Conservation (phyloP, 2,329 filamentous ascomycete genomes). For the Knoxdaviesia capensis region DNA sequence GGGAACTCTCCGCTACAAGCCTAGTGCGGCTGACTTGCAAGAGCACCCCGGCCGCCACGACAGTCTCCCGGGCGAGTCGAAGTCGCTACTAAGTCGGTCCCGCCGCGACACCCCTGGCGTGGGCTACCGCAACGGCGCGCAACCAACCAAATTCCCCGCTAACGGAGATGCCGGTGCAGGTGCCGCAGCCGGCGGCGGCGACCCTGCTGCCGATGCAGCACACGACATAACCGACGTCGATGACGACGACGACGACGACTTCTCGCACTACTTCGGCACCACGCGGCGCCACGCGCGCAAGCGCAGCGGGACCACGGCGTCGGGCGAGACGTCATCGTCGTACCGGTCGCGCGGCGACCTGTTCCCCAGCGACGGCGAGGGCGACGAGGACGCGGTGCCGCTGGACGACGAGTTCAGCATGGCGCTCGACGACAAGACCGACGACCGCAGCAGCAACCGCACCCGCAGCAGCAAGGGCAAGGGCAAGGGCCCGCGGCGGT, state of each 20-base stretch:
- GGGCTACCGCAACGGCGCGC: not conserved
- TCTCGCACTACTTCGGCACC: no score
- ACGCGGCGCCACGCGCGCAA: slow-evolving; percentile 18
- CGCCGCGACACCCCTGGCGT: no score
- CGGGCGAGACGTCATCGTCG: slow-evolving; percentile 67
- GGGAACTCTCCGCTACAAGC: slow-evolving; percentile 67
- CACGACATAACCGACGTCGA: slow-evolving; percentile 11
- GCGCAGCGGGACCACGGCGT: slow-evolving; percentile 61
- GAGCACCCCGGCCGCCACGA: slow-evolving; percentile 50
- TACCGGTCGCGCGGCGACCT: slow-evolving; percentile 75
- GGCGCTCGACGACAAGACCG: slow-evolving; percentile 55
- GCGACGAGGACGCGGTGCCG: slow-evolving; percentile 84
- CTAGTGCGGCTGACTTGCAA: slow-evolving; percentile 74
- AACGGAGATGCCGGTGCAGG: not conserved
- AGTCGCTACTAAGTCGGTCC: slow-evolving; percentile 53
- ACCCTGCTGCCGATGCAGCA: no score
- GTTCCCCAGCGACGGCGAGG: slow-evolving; percentile 68
- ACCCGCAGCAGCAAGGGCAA: slow-evolving; percentile 41
- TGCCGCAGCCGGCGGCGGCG: no score
- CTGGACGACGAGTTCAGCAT: slow-evolving; percentile 85
- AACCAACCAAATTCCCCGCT: not conserved
- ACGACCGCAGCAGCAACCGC: slow-evolving; percentile 52
- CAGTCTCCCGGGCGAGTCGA: slow-evolving; percentile 31
- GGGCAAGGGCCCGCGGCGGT: slow-evolving; percentile 12
- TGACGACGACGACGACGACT: no score